Conservation (phyloP, 441 rosid species). For the Geranium incanum region DNA sequence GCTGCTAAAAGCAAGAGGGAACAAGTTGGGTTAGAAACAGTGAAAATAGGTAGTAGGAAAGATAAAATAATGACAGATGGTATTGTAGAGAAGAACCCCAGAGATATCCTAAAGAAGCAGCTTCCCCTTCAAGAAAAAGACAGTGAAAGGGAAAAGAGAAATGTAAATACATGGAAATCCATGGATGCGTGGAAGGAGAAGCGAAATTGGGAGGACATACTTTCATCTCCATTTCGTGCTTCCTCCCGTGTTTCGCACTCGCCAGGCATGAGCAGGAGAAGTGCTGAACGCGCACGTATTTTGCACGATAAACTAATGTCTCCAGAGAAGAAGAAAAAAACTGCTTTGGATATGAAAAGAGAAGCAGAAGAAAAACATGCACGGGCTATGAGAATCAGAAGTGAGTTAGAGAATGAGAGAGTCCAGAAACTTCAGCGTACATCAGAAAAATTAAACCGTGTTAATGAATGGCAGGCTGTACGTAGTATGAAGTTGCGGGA, state of each 20-base stretch:
- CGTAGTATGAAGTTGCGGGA: slow-evolving; percentile 65
- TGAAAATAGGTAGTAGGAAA: slow-evolving; percentile 36
- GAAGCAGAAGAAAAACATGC: slow-evolving; percentile 80
- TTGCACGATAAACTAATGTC: slow-evolving; percentile 70
- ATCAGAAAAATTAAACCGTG: slow-evolving; percentile 66
- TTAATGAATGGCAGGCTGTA: slow-evolving; percentile 79
- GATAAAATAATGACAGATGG: slow-evolving; percentile 35
- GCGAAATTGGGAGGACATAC: slow-evolving; percentile 76
- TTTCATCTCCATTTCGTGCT: slow-evolving; percentile 53
- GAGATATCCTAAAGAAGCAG: slow-evolving; percentile 40
- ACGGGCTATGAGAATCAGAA: slow-evolving; percentile 68
- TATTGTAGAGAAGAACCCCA: slow-evolving; percentile 35
- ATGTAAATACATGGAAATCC: slow-evolving; percentile 45
- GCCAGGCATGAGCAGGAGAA: slow-evolving; percentile 61
- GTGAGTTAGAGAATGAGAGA: slow-evolving; percentile 69
- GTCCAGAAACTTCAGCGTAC: slow-evolving; percentile 76
- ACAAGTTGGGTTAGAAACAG: slow-evolving; percentile 31
- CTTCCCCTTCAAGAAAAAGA: slow-evolving; percentile 41
- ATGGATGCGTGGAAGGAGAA: slow-evolving; percentile 86
- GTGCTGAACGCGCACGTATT: slow-evolving; percentile 62
- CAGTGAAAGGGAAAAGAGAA: slow-evolving; percentile 42
- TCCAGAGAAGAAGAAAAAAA: slow-evolving; percentile 77
- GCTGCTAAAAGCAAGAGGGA: slow-evolving; percentile 50
- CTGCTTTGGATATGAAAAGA: slow-evolving; percentile 55
- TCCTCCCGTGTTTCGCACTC: slow-evolving; percentile 61